Evolutionary conservation across 306 rosid species (phyloP).

Genomic region (Cucurbita pepo): DNA sequence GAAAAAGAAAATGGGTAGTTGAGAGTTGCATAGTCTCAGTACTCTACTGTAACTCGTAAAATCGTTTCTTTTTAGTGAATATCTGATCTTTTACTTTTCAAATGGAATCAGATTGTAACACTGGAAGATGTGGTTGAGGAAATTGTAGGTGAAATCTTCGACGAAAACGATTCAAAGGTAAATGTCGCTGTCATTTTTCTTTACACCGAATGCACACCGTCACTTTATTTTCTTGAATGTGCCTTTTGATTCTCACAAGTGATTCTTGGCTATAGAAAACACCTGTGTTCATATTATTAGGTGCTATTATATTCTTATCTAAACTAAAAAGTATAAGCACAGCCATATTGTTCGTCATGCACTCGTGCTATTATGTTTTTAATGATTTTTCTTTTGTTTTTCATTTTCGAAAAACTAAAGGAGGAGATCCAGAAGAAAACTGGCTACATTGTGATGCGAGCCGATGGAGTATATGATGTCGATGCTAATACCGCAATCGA

Average conservation of each 20-base stretch:
- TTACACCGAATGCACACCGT: not conserved
- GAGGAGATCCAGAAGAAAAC: conserved; percentile 98
- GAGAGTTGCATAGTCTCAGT: not conserved
- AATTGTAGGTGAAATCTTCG: conserved; percentile 97
- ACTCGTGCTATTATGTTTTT: not conserved
- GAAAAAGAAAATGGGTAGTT: not conserved
- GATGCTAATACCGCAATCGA: conserved; percentile 96
- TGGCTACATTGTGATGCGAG: conserved; percentile 97
- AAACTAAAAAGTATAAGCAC: not conserved
- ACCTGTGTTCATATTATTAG: not conserved
- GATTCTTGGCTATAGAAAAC: not conserved
- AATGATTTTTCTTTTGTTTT: not conserved
- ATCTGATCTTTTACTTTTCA: not conserved
- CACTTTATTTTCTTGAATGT: not conserved
- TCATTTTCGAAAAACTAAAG: conserved; percentile 24
- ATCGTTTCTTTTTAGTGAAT: not conserved
- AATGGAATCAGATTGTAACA: conserved; percentile 55
- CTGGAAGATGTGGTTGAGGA: conserved; percentile 97
- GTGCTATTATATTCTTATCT: not conserved
- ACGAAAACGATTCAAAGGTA: conserved; percentile 96
- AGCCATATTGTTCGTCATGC: not conserved
- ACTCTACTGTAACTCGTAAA: not conserved
- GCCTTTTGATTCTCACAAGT: not conserved
- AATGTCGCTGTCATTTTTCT: not conserved
- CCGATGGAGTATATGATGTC: conserved; percentile 84